Evolutionary conservation across 345 rosid genomes (phyloP), one percentile per base, ranked within the genome.

Genomic region (Microthlaspi erraticum): DNA sequence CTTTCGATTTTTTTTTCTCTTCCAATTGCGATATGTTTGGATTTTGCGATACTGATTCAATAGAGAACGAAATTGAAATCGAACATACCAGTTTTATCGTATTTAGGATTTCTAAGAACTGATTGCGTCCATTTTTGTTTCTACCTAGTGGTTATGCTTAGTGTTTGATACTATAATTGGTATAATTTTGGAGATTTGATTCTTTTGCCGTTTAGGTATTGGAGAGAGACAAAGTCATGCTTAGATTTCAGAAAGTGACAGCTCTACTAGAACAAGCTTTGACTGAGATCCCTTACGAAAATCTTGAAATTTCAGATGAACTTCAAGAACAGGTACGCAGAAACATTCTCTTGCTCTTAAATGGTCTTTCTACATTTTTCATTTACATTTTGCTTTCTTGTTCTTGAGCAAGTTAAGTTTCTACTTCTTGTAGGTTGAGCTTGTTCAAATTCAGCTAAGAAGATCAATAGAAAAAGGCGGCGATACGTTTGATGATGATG

Each of bases 221-320:
- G 43, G 92, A 88, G 81, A 90, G 85, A 81, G 96, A 85, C 34
- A 80, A 85, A 58, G 74, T 89, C 54, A 85, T 91, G 86, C 42
- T 73, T 51, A 84, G 78, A 19, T 91, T 81, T 68, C 82, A 83
- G 74, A 89, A 86, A 70, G 88, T 91, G 78, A 88, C 94, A 2
- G 72, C 81, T n/a, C 82, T 66, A 57, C 58, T 91, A 76, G 97
- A 88, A 74, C 88, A 86, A 82, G 86, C 94, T 39, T 79, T 88
- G 50, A 79, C 86, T 79, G 76, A 70, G 61, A 83, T 91, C 66
- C 78, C 98, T 61, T 82, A 65, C 60, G 82, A 85, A 52, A 78
- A 72, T 65, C 94, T 91, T 34, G 98, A 88, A 56, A 86, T 93
- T 55, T 91, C 96, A 23, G 94, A 88, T 81, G 98, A 93, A 81